Evolutionary conservation across 73 alveolate species (phyloP).

Genomic region (Blepharisma stoltei): DNA sequence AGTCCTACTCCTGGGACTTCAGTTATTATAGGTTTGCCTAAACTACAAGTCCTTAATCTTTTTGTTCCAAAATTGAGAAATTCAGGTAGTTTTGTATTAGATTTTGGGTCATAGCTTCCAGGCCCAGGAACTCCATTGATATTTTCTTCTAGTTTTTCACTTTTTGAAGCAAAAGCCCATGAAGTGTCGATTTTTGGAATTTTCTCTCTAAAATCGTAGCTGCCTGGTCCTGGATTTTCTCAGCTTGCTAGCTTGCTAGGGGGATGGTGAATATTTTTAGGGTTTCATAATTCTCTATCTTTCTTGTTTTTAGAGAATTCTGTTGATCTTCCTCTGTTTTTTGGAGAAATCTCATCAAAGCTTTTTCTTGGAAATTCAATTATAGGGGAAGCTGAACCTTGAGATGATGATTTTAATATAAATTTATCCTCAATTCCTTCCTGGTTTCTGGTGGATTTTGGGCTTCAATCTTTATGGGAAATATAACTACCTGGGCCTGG

Average conservation of each 20-base stretch:
- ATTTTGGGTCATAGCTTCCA: not conserved
- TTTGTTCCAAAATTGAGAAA: not conserved
- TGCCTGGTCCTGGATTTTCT: conserved; percentile 31
- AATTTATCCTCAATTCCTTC: no score
- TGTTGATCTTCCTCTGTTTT: no score
- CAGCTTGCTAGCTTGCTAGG: not conserved
- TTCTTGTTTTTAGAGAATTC: not conserved
- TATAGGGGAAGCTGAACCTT: no score
- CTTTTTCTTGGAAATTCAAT: no score
- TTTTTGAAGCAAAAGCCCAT: not conserved
- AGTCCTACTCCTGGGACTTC: not conserved
- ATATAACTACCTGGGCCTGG: conserved; percentile 23
- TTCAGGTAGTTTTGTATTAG: conserved; percentile 1
- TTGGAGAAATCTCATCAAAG: no score
- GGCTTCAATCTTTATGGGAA: not conserved
- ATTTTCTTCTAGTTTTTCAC: conserved; percentile 16
- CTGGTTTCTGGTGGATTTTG: no score
- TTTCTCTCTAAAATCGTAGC: not conserved
- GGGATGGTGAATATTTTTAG: not conserved
- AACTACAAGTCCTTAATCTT: not conserved
- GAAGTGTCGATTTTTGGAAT: not conserved
- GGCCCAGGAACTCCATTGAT: conserved; percentile 15
- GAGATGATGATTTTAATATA: no score
- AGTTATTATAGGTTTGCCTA: not conserved
- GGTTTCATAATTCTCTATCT: not conserved